A percentile compares a stretch with the other conserved stretches of the same genome.
Conservation (phyloP, 2,329 filamentous ascomycete genomes). For the Hypoxylon sp. region DNA sequence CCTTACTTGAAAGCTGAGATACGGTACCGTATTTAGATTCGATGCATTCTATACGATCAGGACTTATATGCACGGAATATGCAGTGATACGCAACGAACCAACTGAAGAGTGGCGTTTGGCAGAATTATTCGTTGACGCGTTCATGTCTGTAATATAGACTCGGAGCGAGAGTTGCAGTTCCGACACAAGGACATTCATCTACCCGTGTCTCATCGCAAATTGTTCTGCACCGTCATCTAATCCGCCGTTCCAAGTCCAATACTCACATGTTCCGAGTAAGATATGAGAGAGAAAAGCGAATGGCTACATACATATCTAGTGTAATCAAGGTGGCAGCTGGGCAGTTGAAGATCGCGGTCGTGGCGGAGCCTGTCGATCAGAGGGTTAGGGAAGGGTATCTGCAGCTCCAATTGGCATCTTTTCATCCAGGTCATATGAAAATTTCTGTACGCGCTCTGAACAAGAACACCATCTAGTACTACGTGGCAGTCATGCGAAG, state of each 20-base stretch:
- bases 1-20: slow-evolving; percentile 39
- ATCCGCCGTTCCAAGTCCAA: slow-evolving; percentile 7
- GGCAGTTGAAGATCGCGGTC: slow-evolving; percentile 28
- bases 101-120: slow-evolving; percentile 14
- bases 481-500: slow-evolving; percentile 43
- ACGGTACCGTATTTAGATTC: slow-evolving; percentile 26
- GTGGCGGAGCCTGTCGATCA: slow-evolving; percentile 43
- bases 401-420: slow-evolving; percentile 44
- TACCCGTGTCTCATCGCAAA: slow-evolving; percentile 39
- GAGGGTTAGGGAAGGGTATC: slow-evolving; percentile 39
- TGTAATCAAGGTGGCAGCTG: slow-evolving; percentile 22
- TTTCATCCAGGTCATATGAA: slow-evolving; percentile 34
- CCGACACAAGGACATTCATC: slow-evolving; percentile 34
- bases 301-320: slow-evolving; percentile 32
- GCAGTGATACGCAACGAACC: slow-evolving; percentile 34
- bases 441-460: slow-evolving; percentile 28
- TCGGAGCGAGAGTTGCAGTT: slow-evolving; percentile 39
- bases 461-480: slow-evolving; percentile 32
- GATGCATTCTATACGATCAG: slow-evolving; percentile 20
- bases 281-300: slow-evolving; percentile 8
- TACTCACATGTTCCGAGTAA: slow-evolving; percentile 19
- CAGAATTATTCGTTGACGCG: slow-evolving; percentile 34
- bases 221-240: slow-evolving; percentile 1
- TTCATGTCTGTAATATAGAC: slow-evolving; percentile 35
- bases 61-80: slow-evolving; percentile 28